These are phyloP conservation scores for Tolypocladium nubicola DNA, from an alignment of 2,329 filamentous ascomycete species.

Conservation along the genomic window DNA sequence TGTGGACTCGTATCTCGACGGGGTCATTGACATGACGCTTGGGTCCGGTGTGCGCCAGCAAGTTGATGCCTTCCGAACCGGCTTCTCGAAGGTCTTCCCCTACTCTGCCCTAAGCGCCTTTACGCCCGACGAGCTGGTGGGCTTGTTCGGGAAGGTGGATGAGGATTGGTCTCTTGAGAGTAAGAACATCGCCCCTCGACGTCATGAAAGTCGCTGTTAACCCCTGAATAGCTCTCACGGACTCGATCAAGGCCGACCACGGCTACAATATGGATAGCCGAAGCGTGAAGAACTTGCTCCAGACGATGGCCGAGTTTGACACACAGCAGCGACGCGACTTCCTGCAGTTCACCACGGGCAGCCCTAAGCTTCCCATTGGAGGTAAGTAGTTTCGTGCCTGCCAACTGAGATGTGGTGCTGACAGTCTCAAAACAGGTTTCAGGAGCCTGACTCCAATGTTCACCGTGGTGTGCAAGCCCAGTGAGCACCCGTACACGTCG, in stretches of 20 bases:
- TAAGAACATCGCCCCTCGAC: slow-evolving; percentile 34
- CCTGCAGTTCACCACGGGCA: slow-evolving; percentile 94
- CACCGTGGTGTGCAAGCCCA: slow-evolving; percentile 98
- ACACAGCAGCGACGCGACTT: slow-evolving; percentile 76
- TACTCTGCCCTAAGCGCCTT: slow-evolving; percentile 89
- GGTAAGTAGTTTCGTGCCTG: slow-evolving; percentile 46
- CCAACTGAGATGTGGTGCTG: slow-evolving; percentile 12
- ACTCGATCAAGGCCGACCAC: slow-evolving; percentile 97
- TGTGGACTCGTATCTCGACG: slow-evolving; percentile 78
- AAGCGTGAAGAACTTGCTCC: slow-evolving; percentile 85
- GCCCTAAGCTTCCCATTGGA: slow-evolving; percentile 94
- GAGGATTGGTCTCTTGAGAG: slow-evolving; percentile 98
- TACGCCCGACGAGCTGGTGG: slow-evolving; percentile 88
- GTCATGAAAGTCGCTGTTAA: slow-evolving; percentile 3
- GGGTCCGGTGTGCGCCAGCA: slow-evolving; percentile 81
- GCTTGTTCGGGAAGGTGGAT: slow-evolving; percentile 83
- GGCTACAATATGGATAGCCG: slow-evolving; percentile 98
- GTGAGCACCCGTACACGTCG: slow-evolving; percentile 82
- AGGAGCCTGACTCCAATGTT: slow-evolving; percentile 97
- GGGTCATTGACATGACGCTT: slow-evolving; percentile 83
- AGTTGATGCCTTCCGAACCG: slow-evolving; percentile 79
- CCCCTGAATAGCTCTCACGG: slow-evolving; percentile 65
- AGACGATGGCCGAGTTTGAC: slow-evolving; percentile 84
- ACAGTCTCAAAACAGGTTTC: slow-evolving; percentile 56
- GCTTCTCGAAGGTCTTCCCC: slow-evolving; percentile 93